These are phyloP conservation scores for Ceriops zippeliana DNA, from an alignment of 345 rosid species.

Conservation along the genomic window DNA sequence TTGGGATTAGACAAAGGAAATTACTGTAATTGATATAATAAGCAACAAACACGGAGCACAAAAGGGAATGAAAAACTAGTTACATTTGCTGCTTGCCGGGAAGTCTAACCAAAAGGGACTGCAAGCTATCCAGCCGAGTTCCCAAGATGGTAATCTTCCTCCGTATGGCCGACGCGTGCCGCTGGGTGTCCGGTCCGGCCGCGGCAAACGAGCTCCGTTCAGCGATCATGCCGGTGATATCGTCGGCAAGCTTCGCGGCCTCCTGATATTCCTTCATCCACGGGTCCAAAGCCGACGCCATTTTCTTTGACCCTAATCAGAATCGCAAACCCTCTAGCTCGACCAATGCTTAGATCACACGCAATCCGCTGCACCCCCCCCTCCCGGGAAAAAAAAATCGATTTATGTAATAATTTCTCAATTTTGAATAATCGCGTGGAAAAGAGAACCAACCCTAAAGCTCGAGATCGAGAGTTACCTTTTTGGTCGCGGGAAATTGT, in stretches of 20 bases:
- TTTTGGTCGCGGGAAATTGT: no score
- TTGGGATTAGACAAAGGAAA: no score
- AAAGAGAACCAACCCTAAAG: no score
- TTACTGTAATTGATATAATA: no score
- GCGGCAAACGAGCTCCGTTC: conserved; percentile 51
- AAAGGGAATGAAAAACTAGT: no score
- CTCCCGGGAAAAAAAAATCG: no score
- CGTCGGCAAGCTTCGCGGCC: conserved; percentile 70
- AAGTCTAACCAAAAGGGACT: conserved; percentile 62
- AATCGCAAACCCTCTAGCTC: background rate
- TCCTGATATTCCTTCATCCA: conserved; percentile 87
- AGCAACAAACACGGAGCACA: no score
- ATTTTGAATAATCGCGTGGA: no score
- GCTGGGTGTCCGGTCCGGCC: conserved; percentile 82
- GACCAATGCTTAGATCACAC: no score
- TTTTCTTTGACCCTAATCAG: conserved; percentile 9
- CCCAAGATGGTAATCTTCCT: conserved; percentile 89
- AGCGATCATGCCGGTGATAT: conserved; percentile 74
- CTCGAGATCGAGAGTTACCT: no score
- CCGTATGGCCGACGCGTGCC: conserved; percentile 76
- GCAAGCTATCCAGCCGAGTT: conserved; percentile 74
- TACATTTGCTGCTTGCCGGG: conserved; percentile 74
- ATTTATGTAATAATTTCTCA: no score
- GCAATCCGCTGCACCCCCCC: no score
- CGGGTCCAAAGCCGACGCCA: conserved; percentile 74